A percentile compares a stretch with the other conserved stretches of the same genome.
These are phyloP conservation scores for Helichrysum umbraculigerum DNA, from an alignment of 129 eudicot species.

Conservation along the genomic window DNA sequence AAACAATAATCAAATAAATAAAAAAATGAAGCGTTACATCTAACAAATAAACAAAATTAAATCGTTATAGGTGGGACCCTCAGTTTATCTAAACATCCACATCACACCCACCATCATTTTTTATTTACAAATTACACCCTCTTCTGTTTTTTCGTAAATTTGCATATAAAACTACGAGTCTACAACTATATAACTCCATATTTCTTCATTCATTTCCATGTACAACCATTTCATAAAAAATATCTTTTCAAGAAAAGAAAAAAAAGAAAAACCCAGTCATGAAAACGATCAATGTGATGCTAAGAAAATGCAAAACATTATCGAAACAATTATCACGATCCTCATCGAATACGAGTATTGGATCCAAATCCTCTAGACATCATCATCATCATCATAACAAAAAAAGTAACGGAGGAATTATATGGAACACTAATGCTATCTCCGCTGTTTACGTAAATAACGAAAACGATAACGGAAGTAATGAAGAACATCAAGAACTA, in stretches of 20 bases:
- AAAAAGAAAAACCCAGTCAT: slow-evolving; percentile 20
- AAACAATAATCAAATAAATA: too few relatives aligned
- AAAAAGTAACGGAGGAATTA: neutral
- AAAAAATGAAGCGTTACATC: too few relatives aligned
- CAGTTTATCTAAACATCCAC: neutral
- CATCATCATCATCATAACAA: too few relatives aligned
- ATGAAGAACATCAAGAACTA: slow-evolving; percentile 35
- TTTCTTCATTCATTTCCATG: too few relatives aligned
- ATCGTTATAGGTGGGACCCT: neutral
- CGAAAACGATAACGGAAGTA: neutral
- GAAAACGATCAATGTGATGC: slow-evolving; percentile 60
- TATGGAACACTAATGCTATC: slow-evolving; percentile 34
- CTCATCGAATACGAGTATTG: slow-evolving; percentile 23
- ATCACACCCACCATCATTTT: slow-evolving; percentile 16
- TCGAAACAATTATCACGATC: slow-evolving; percentile 54
- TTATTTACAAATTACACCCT: slow-evolving; percentile 13
- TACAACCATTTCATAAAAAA: neutral
- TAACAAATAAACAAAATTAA: too few relatives aligned
- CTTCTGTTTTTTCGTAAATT: neutral
- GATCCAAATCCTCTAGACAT: slow-evolving; percentile 64
- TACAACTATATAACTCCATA: too few relatives aligned
- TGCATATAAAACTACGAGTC: too few relatives aligned
- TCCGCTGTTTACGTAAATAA: neutral
- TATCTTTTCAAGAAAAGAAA: too few relatives aligned
- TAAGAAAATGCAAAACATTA: slow-evolving; percentile 68